Evolutionary conservation across 2,329 filamentous ascomycete genomes (phyloP).

Genomic region (Neoascochyta sp.): DNA sequence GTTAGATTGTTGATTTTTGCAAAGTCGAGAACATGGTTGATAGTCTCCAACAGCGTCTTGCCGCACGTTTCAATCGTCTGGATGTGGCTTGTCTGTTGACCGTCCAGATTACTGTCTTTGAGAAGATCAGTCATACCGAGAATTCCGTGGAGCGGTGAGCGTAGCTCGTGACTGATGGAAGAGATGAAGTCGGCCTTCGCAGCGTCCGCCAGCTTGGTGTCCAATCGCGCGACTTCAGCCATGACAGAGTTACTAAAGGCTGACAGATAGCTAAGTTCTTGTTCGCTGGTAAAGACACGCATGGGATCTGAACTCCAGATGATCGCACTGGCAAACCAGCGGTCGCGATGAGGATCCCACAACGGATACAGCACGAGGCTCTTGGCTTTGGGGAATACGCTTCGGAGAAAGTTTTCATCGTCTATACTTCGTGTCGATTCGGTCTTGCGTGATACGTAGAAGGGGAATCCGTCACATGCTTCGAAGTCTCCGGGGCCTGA

Average conservation of each 20-base stretch:
- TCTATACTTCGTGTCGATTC: slow-evolving; percentile 31
- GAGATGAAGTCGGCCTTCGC: slow-evolving; percentile 59
- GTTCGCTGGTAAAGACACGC: slow-evolving; percentile 37
- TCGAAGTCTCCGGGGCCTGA: slow-evolving; percentile 17
- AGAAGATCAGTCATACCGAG: slow-evolving; percentile 44
- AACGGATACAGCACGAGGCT: slow-evolving; percentile 40
- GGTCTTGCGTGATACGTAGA: slow-evolving; percentile 21
- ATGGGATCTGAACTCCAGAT: slow-evolving; percentile 39
- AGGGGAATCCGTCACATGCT: slow-evolving; percentile 18
- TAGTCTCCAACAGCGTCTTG: slow-evolving; percentile 41
- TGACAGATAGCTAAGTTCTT: slow-evolving; percentile 38
- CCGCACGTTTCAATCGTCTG: slow-evolving; percentile 40
- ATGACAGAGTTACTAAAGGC: slow-evolving; percentile 41
- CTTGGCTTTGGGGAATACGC: slow-evolving; percentile 35
- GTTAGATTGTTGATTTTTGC: slow-evolving; percentile 40
- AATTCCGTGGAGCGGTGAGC: slow-evolving; percentile 60
- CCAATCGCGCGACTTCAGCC: slow-evolving; percentile 38
- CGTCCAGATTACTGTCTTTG: slow-evolving; percentile 30
- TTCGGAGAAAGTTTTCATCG: slow-evolving; percentile 33
- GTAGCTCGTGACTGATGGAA: slow-evolving; percentile 59
- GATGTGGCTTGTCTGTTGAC: slow-evolving; percentile 42
- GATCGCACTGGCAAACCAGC: slow-evolving; percentile 39
- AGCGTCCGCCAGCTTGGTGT: slow-evolving; percentile 37
- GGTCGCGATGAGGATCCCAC: slow-evolving; percentile 39
- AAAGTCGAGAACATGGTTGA: slow-evolving; percentile 44